phyloP scores from a whole-genome alignment of 495 filamentous ascomycete species.

The Darksidea phi region DNA sequence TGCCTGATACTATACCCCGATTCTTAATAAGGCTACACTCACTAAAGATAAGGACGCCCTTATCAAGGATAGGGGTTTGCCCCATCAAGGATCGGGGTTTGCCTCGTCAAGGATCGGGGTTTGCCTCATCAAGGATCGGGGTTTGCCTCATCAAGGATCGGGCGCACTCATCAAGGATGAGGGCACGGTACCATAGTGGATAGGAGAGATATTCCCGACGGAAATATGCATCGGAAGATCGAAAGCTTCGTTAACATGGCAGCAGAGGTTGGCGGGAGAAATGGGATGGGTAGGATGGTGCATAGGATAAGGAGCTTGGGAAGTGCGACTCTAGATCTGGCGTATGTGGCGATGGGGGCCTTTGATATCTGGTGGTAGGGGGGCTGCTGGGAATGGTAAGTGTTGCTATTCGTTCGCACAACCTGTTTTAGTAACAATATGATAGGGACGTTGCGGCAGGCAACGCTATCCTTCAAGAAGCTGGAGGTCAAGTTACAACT shows the following conservation, averaged over 20 bases:
- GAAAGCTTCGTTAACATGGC: constrained; percentile 72
- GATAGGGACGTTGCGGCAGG: constrained; percentile 55
- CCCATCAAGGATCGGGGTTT: too few species aligned
- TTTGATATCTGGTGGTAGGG: constrained; percentile 62
- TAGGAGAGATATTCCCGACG: constrained; percentile 57
- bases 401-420: not conserved
- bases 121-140: too few species aligned
- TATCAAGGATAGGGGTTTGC: too few species aligned
- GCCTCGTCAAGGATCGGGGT: too few species aligned
- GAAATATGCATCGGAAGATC: constrained; percentile 65
- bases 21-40: too few species aligned
- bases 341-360: constrained; percentile 57
- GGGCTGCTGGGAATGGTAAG: constrained; percentile 58
- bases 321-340: constrained; percentile 57
- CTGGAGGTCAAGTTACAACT: constrained; percentile 64
- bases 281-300: constrained; percentile 64
- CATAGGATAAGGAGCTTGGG: constrained; percentile 60
- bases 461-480: constrained; percentile 56
- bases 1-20: too few species aligned
- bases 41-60: too few species aligned
- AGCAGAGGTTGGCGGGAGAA: constrained; percentile 56
- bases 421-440: not conserved
- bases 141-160: too few species aligned
- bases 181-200: too few species aligned
- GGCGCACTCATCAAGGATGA: too few species aligned